A percentile compares a stretch with the other conserved stretches of the same genome.
phyloP scores from a whole-genome alignment of 495 filamentous ascomycete genomes.

The Thermothielavioides terrestris region DNA sequence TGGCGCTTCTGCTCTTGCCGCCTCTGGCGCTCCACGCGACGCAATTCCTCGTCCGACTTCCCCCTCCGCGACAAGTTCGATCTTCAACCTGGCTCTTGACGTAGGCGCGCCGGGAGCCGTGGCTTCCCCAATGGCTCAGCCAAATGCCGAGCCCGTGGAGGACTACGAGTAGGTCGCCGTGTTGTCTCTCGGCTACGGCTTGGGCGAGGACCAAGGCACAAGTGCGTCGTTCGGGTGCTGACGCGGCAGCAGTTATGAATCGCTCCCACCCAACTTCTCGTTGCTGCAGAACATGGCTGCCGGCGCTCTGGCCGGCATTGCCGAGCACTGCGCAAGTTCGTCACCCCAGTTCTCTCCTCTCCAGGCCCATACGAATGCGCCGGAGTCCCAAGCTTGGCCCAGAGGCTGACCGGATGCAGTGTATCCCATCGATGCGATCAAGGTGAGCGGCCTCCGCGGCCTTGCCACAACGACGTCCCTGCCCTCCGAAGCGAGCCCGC shows the following conservation, averaged over 20 bases:
- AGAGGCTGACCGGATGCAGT: slow-evolving; percentile 63
- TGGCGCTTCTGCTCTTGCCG: slow-evolving; percentile 2
- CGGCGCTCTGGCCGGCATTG: slow-evolving; percentile 94
- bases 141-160: slow-evolving; percentile 45
- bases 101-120: slow-evolving; percentile 46
- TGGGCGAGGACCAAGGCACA: background rate
- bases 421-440: slow-evolving; percentile 97
- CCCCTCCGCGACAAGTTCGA: slow-evolving; percentile 5
- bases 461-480: background rate
- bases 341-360: background rate
- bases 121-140: slow-evolving; percentile 51
- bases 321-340: slow-evolving; percentile 52
- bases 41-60: background rate
- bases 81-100: slow-evolving; percentile 48
- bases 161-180: slow-evolving; percentile 46
- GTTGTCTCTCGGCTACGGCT: background rate
- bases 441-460: slow-evolving; percentile 51
- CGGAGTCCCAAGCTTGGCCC: too few relatives aligned
- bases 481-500: slow-evolving; percentile 3
- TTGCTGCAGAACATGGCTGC: slow-evolving; percentile 74
- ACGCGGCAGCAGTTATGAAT: slow-evolving; percentile 43
- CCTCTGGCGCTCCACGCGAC: slow-evolving; percentile 4
- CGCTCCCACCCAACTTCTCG: slow-evolving; percentile 52
- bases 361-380: background rate
- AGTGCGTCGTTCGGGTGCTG: background rate